phyloP scores from a whole-genome alignment of 129 eudicot species.

The sunflower (Helianthus annuus) region HanXRQr2.0-SUNRISE NC_035435.2:78813980-78814479 shows the following conservation, averaged over 20 bases:
- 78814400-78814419: constrained; percentile 42
- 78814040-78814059: too few relatives aligned
- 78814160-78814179: neutral
- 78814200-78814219: constrained; percentile 96
- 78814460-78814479: constrained; percentile 4
- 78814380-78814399: constrained; percentile 80
- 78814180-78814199: constrained; percentile 69
- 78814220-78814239: constrained; percentile 91
- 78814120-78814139: too few relatives aligned
- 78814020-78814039: too few relatives aligned
- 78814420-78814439: neutral
- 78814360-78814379: constrained; percentile 65
- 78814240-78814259: constrained; percentile 85
- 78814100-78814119: too few relatives aligned
- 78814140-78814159: neutral
- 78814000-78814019: too few relatives aligned
- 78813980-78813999: too few relatives aligned
- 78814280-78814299: constrained; percentile 69
- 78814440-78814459: neutral
- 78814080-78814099: too few relatives aligned
- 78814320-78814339: constrained; percentile 79
- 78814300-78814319: constrained; percentile 65
- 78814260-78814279: constrained; percentile 77
- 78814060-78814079: too few relatives aligned
- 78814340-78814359: constrained; percentile 60